A percentile compares a stretch with the other conserved stretches of the same genome.
phyloP scores from a whole-genome alignment of 2,329 filamentous ascomycete species.

The Pestalotiopsis sp. region DNA sequence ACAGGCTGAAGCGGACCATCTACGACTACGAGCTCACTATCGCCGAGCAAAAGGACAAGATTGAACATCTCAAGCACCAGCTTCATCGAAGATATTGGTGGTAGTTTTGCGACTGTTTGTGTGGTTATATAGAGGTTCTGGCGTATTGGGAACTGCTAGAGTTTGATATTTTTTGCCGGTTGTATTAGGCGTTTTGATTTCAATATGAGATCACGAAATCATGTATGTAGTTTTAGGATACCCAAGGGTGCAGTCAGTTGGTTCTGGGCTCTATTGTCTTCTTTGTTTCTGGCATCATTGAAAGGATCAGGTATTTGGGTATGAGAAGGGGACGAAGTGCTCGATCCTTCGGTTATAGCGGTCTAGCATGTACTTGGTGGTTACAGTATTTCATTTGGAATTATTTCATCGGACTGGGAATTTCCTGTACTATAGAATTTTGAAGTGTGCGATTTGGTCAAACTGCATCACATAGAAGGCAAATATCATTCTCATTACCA shows the following conservation, averaged over 20 bases:
- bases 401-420: not conserved
- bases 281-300: not conserved
- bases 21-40: constrained; percentile 14
- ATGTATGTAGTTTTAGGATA: not conserved
- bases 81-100: constrained; percentile 16
- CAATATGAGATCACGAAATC: not conserved
- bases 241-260: not conserved
- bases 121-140: not conserved
- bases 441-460: too few species aligned
- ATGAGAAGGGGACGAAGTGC: not conserved
- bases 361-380: not conserved
- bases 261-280: not conserved
- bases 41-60: constrained; percentile 10
- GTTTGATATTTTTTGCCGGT: not conserved
- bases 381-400: not conserved
- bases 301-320: not conserved
- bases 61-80: constrained; percentile 15
- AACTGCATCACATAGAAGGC: too few species aligned
- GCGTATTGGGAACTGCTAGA: not conserved
- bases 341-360: not conserved
- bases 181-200: not conserved
- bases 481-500: too few species aligned
- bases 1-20: constrained; percentile 16
- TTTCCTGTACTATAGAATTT: too few species aligned
- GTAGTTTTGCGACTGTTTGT: constrained; percentile 15